Base-by-base conservation (phyloP, 169 alveolate species). In the Fabrea salina region DNA sequence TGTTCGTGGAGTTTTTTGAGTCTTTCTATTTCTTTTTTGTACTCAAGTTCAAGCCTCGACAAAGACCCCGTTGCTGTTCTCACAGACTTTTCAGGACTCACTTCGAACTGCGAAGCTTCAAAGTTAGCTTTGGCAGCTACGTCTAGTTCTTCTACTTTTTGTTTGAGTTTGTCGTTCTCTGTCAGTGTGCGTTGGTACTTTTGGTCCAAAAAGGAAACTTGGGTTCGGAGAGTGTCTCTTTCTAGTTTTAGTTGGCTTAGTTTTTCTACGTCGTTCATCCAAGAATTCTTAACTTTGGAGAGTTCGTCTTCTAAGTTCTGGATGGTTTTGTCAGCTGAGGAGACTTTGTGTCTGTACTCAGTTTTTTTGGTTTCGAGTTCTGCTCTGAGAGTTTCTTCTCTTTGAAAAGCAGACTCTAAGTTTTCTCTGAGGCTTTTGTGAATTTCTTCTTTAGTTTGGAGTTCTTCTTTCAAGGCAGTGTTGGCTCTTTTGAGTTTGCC, bases 61-160 rank as follows among this genome's bases (percentile, higher is more conserved):
- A 50, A 19, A 0, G 79, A 70, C 44, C 79, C 79, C 22, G 79
- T 70, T 1, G 79, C 79, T 0, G 79, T 25, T 70, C 49, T 70
- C 5, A 70, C 66, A 47, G 41, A 47, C 27, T 11, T 43, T 27
- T 70, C 79, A 25, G 40, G 44, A 37, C 37, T 41, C 5, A 70
- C 67, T 19, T n/a, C 49, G 25, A 25, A 13, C 37, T 70, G 41
- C 11, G 79, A 43, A 5, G 79, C 79, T 50, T 70, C 79, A 47
- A 70, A 50, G 6, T 70, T 70, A 16, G 66, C 66, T 19, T 50
- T 70, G 4, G 79, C 61, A 3, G 41, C 67, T 39, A 30, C 44
- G 13, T 70, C 49, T 16, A 70, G 66, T 50, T 70, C 79, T 70
- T 70, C 79, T n/a, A 70, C 37, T 70, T 50, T 70, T 7, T 25